phyloP scores from a whole-genome alignment of 805 yeast species.

The Wickerhamomyces subpelliculosus region DNA sequence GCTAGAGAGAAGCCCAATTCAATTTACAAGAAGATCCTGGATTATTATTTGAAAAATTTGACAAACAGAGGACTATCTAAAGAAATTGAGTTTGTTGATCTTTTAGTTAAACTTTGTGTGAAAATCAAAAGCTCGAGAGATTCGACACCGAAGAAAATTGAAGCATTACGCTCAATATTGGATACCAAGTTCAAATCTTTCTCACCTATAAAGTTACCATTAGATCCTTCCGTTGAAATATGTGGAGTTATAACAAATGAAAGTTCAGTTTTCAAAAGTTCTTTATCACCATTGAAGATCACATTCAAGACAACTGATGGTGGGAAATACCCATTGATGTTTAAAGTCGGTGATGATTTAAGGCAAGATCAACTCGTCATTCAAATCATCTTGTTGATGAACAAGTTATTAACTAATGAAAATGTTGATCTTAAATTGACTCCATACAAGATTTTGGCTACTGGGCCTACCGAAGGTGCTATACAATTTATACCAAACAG shows the following conservation, averaged over 20 bases:
- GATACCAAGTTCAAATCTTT: slow-evolving; percentile 35
- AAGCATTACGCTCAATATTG: slow-evolving; percentile 45
- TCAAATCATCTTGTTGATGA: slow-evolving; percentile 89
- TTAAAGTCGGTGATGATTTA: slow-evolving; percentile 90
- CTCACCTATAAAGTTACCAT: slow-evolving; percentile 62
- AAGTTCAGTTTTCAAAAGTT: slow-evolving; percentile 84
- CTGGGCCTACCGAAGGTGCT: slow-evolving; percentile 87
- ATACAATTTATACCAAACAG: slow-evolving; percentile 93
- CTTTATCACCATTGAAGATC: slow-evolving; percentile 82
- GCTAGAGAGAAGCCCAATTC: slow-evolving; percentile 55
- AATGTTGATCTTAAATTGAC: slow-evolving; percentile 82
- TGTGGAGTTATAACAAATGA: slow-evolving; percentile 75
- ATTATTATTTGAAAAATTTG: slow-evolving; percentile 35
- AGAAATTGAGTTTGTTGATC: slow-evolving; percentile 66
- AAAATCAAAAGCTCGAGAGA: slow-evolving; percentile 63
- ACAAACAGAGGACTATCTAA: slow-evolving; percentile 29
- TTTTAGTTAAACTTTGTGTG: slow-evolving; percentile 58
- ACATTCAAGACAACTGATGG: slow-evolving; percentile 57
- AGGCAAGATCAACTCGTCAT: slow-evolving; percentile 96
- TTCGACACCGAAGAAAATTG: slow-evolving; percentile 69
- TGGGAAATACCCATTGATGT: slow-evolving; percentile 69
- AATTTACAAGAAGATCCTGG: slow-evolving; percentile 38
- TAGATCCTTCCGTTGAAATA: slow-evolving; percentile 72
- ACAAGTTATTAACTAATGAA: slow-evolving; percentile 77
- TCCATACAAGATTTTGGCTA: slow-evolving; percentile 86